phyloP scores from a whole-genome alignment of 2,329 filamentous ascomycete species.

The Hypomyces perniciosus region DNA sequence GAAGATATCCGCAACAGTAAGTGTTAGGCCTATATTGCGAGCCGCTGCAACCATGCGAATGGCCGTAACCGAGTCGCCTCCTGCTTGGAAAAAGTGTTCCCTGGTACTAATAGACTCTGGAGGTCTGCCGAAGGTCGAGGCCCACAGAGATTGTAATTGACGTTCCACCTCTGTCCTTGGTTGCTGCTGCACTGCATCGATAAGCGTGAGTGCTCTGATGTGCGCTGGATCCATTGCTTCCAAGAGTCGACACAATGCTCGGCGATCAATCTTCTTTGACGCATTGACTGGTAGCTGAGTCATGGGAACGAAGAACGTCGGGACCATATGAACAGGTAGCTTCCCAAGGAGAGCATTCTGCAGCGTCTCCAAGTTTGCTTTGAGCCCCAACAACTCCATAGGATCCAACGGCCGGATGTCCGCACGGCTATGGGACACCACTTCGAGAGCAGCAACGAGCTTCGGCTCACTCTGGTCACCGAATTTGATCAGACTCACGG shows the following conservation, averaged over 20 bases:
- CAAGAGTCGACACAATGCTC: neutral
- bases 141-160: slow-evolving; percentile 1
- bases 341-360: too few relatives aligned
- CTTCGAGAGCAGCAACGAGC: too few relatives aligned
- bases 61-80: slow-evolving; percentile 2
- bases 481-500: too few relatives aligned
- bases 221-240: neutral
- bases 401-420: too few relatives aligned
- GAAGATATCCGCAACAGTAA: slow-evolving; percentile 4
- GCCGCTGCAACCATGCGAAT: neutral
- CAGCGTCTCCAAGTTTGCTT: too few relatives aligned
- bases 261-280: slow-evolving; percentile 5
- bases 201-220: neutral
- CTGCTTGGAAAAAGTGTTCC: slow-evolving; percentile 1
- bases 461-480: too few relatives aligned
- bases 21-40: neutral
- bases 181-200: neutral
- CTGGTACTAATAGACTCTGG: neutral
- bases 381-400: too few relatives aligned
- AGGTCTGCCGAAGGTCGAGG: neutral
- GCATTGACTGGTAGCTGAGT: neutral
- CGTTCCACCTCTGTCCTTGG: neutral
- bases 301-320: neutral
- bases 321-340: slow-evolving; percentile 7
- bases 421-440: too few relatives aligned